Evolutionary conservation across 1,139 yeast species (phyloP).

Genomic region (Yamadazyma pseudoaaseri): DNA sequence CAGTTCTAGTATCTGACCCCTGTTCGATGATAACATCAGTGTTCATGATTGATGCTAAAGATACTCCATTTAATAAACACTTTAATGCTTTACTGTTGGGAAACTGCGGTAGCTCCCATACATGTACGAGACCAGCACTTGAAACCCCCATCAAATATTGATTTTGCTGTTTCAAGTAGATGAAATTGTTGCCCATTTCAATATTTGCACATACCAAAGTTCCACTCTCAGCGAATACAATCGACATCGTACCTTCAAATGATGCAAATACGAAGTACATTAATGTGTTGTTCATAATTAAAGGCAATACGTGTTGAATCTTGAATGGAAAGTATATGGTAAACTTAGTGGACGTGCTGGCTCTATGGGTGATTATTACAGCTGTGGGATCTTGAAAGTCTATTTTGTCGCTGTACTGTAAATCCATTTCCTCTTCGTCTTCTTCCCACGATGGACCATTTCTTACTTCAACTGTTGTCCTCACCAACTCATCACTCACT

Average conservation of each 20-base stretch:
- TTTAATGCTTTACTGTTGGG: constrained; percentile 17
- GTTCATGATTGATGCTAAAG: constrained; percentile 54
- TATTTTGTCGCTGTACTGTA: constrained; percentile 26
- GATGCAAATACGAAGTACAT: constrained; percentile 60
- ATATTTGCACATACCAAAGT: constrained; percentile 46
- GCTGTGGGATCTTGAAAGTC: constrained; percentile 49
- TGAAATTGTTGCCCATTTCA: constrained; percentile 60
- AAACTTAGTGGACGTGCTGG: constrained; percentile 20
- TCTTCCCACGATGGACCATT: constrained; percentile 45
- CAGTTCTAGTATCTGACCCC: background rate
- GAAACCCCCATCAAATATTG: constrained; percentile 56
- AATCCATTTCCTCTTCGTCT: constrained; percentile 26
- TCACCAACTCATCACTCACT: constrained; percentile 2
- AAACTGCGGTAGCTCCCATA: constrained; percentile 42
- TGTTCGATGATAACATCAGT: constrained; percentile 15
- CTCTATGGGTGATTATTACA: constrained; percentile 33
- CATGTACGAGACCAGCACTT: constrained; percentile 45
- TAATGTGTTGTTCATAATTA: constrained; percentile 26
- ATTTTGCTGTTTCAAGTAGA: constrained; percentile 49
- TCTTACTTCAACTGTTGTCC: constrained; percentile 37
- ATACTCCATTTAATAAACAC: constrained; percentile 38
- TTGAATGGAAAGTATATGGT: constrained; percentile 40
- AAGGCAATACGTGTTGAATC: constrained; percentile 42
- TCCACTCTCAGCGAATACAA: constrained; percentile 69
- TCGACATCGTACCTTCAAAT: constrained; percentile 66